Evolutionary conservation across 176 grass and related monocot species (phyloP), one percentile per base, ranked within the genome.

Genomic region (Aegilops sharonensis): DNA sequence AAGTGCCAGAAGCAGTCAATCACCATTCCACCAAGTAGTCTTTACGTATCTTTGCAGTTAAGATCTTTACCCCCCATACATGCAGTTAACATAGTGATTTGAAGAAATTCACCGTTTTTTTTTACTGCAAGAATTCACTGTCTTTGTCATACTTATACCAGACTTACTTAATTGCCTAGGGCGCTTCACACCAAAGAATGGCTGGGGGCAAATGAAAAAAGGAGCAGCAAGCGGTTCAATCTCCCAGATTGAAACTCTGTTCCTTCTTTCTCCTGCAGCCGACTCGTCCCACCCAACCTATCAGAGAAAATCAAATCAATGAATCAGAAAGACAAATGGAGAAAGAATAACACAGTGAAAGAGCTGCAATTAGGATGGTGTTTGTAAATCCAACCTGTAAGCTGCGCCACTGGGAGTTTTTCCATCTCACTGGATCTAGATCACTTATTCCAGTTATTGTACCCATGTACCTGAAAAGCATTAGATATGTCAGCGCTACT

Each of bases 241-340:
- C 77, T 99, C 97, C 97, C 97, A 99, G 57, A 94, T 89, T 43
- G 97, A 99, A 89, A 99, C 94, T 90, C 97, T 90, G 34, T 92
- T 96, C 20, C 89, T 78, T 61, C 92, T 92, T 90, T 99, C 97
- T 61, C 94, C 97, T 62, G 94, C 94, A 83, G 97, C 92, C 27
- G 94, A 99, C 72, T 99, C 97, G 73, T 99, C 97, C 97, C 97
- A 99, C 14, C 97, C 97, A 74, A 98, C 92, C 97, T 99, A 78
- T 75, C 39, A 68, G 74, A 69, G 13, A 86, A 54, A 17, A 62
- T 64, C 31, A 86, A 64, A 90, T 78, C 8, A 56, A 67, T 35
- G 68, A n/a, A 83, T 36, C 30, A 6, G 50, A 64, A 88, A 39
- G 8, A 36, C 72, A 81, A 45, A 62, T 79, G 14, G 25, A 59